Percentiles rank a stretch among this genome's conserved stretches.
Evolutionary conservation across 129 eudicot genomes (phyloP).

Genomic region (Flaveria sonorensis): DNA sequence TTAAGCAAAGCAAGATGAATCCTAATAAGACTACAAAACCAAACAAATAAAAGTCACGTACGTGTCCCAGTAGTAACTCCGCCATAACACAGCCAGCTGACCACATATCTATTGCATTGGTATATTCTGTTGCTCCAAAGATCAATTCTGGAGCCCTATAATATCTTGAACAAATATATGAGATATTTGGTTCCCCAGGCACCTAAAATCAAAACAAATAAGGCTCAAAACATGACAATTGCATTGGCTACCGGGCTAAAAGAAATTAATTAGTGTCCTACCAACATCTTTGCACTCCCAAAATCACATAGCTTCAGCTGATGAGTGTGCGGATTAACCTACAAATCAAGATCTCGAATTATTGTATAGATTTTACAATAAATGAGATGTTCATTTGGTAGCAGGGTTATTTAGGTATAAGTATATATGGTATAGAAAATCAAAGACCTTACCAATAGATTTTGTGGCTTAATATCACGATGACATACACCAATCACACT

Average conservation of each 20-base stretch:
- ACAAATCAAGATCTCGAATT: conserved; percentile 30
- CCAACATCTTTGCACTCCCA: conserved; percentile 97
- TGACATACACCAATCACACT: conserved; percentile 91
- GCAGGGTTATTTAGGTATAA: background rate
- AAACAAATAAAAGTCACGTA: conserved; percentile 26
- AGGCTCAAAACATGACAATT: conserved; percentile 11
- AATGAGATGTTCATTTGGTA: background rate
- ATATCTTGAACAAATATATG: conserved; percentile 92
- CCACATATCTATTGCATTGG: conserved; percentile 97
- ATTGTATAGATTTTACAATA: conserved; percentile 13
- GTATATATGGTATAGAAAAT: background rate
- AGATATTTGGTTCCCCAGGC: conserved; percentile 93
- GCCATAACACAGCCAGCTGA: conserved; percentile 96
- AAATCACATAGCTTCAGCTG: conserved; percentile 94
- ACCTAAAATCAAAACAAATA: conserved; percentile 44
- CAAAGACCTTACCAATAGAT: conserved; percentile 64
- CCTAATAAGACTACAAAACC: background rate
- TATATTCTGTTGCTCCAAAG: conserved; percentile 96
- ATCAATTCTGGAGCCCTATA: conserved; percentile 93
- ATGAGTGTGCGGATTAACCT: conserved; percentile 97
- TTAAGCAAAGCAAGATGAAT: conserved; percentile 1
- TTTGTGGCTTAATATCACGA: conserved; percentile 96
- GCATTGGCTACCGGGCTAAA: background rate
- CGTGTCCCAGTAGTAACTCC: conserved; percentile 88
- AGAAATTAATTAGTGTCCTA: conserved; percentile 29